A percentile compares a stretch with the other conserved stretches of the same genome.
These are phyloP conservation scores for Hypoxylon fragiforme DNA, from an alignment of 495 filamentous ascomycete genomes.

Conservation along the genomic window DNA sequence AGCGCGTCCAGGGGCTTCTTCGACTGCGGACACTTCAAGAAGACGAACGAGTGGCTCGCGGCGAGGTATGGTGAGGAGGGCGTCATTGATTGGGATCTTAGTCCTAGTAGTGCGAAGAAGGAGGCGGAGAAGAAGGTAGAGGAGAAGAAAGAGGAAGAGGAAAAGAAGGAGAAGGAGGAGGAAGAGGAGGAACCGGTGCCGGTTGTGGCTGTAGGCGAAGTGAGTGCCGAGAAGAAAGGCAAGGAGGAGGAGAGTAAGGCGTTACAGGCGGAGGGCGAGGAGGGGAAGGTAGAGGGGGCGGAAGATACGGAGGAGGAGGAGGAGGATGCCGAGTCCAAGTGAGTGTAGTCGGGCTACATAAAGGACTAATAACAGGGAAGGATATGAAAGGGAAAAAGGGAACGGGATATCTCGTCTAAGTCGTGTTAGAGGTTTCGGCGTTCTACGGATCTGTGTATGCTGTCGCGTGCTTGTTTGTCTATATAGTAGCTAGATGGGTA, in stretches of 20 bases:
- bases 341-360: no score
- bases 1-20: constrained; percentile 83
- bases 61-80: constrained; percentile 73
- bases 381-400: neutral
- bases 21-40: constrained; percentile 82
- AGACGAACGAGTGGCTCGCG: constrained; percentile 87
- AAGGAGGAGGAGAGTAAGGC: constrained; percentile 29
- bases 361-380: neutral
- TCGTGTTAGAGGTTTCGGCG: neutral
- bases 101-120: constrained; percentile 33
- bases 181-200: constrained; percentile 4
- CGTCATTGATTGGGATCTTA: constrained; percentile 86
- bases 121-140: constrained; percentile 12
- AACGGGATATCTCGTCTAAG: neutral
- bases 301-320: constrained; percentile 16
- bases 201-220: constrained; percentile 22
- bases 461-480: no score
- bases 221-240: constrained; percentile 11
- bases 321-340: constrained; percentile 12
- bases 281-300: constrained; percentile 7
- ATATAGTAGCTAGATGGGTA: no score
- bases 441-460: neutral
- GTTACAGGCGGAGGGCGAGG: constrained; percentile 33
- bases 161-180: constrained; percentile 15
- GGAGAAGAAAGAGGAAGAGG: constrained; percentile 15